Conservation (phyloP, 768 basidiomycete species). For the Pholiota molesta region DNA sequence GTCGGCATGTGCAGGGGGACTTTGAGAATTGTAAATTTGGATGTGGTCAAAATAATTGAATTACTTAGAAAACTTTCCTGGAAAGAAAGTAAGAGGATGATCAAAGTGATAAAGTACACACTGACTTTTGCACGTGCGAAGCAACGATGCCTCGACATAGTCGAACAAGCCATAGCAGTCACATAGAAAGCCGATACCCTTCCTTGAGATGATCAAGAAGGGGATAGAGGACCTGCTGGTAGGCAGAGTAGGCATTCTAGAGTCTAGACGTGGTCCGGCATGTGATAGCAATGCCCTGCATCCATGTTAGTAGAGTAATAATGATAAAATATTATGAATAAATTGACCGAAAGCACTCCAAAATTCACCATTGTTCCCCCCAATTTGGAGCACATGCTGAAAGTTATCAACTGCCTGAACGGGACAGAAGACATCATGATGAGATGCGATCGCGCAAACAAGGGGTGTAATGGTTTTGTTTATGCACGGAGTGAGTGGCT, state of each 20-base stretch:
- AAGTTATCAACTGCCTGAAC: no score
- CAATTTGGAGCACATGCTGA: no score
- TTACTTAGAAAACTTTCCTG: slow-evolving; percentile 85
- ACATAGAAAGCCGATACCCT: slow-evolving; percentile 98
- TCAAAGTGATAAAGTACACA: slow-evolving; percentile 22
- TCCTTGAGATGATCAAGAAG: slow-evolving; percentile 99
- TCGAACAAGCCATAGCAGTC: slow-evolving; percentile 98
- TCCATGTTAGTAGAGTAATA: no score
- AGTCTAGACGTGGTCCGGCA: no score
- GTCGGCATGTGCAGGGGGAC: slow-evolving; percentile 93
- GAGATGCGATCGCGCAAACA: no score
- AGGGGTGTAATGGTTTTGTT: no score
- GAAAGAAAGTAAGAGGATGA: slow-evolving; percentile 21
- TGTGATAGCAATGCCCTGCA: no score
- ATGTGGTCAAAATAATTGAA: slow-evolving; percentile 96
- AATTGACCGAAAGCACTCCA: no score
- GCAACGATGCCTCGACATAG: slow-evolving; percentile 96
- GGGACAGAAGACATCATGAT: no score
- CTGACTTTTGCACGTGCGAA: slow-evolving; percentile 94
- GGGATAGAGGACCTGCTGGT: slow-evolving; percentile 96
- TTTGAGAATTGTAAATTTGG: slow-evolving; percentile 85
- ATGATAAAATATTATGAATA: no score
- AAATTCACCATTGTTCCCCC: no score
- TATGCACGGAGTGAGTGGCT: no score
- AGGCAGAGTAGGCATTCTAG: slow-evolving; percentile 39